Base-by-base conservation (phyloP, 805 yeast genomes). In the Lachancea quebecensis region DNA sequence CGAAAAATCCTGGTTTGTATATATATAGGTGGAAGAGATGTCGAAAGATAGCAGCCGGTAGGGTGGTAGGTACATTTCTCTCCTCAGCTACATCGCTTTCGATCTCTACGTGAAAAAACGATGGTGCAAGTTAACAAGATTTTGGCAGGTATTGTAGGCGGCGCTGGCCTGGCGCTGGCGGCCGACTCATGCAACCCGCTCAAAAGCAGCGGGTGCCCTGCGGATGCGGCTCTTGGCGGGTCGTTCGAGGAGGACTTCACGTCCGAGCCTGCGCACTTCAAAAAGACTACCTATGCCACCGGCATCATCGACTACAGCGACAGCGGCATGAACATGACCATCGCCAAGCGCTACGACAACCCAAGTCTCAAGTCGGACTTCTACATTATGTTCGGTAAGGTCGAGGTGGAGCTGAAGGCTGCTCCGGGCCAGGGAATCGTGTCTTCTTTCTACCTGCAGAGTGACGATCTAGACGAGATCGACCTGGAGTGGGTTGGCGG, bases 401-500 rank as follows among this genome's bases (percentile, higher is more conserved):
- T 88, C 28, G 95, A 85, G 62, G 88, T 79, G 5, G 71, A 70
- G 1, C 62, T 85, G 49, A 74, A 81, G 60, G 85, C 90, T 14
- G 90, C 95, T 3, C 68, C 75, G 12, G 96, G 96, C 21, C 65
- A 64, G 15, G 96, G 96, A 50, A 73, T 90, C 35, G 78, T 88
- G 11, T 83, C 96, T 0, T 81, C 93, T 2, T 78, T 89, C 53
- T 86, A 82, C 52, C 71, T 89, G 44, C 95, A 87, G 59, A 71
- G 77, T 55, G 96, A 90, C 62, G 95, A 84, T 57, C 70, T 82
- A 51, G 97, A 90, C 65, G 97, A 90, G 66, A 79, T 90, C 39
- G 97, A 90, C 66, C 59, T 85, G 40, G 96, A 90, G 64, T 84
- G 93, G 81, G 71, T 85, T 38, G 96, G 96, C 15, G 80, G 85